Percentiles rank a stretch among this genome's conserved stretches.
phyloP scores from a whole-genome alignment of 2,329 filamentous ascomycete genomes.

The Rhynchosporium agropyri region DNA sequence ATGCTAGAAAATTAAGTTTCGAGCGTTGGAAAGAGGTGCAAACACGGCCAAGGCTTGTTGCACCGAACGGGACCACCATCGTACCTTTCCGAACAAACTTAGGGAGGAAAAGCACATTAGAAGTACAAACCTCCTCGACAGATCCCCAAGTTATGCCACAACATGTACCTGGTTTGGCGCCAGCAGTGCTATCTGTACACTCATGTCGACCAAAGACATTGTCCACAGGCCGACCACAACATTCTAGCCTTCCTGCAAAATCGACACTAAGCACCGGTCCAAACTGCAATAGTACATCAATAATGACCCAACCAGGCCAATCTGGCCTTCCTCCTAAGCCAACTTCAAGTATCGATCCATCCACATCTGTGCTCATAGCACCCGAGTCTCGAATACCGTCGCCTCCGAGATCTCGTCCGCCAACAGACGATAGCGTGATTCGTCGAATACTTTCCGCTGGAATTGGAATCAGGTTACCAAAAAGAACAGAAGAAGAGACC shows the following conservation, averaged over 20 bases:
- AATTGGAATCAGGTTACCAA: neutral
- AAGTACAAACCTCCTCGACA: neutral
- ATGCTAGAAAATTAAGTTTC: neutral
- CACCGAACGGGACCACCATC: neutral
- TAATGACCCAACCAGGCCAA: no score
- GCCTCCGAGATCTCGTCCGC: neutral
- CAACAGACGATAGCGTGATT: neutral
- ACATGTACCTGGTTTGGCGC: neutral
- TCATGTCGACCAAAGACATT: neutral
- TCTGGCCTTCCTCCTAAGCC: neutral
- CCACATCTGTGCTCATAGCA: neutral
- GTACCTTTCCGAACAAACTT: neutral
- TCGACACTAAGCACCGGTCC: neutral
- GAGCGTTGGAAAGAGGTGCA: neutral
- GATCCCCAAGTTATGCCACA: neutral
- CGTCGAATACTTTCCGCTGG: constrained; percentile 9
- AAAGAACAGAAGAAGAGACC: constrained; percentile 10
- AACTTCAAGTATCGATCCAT: neutral
- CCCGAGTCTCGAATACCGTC: neutral
- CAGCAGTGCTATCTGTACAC: neutral
- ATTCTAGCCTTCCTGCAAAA: neutral
- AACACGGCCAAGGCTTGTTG: neutral
- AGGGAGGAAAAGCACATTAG: neutral
- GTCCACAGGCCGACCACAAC: neutral
- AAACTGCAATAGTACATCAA: neutral